Conservation (phyloP, 2,329 filamentous ascomycete genomes). For the Scortechinia acanthostroma region DNA sequence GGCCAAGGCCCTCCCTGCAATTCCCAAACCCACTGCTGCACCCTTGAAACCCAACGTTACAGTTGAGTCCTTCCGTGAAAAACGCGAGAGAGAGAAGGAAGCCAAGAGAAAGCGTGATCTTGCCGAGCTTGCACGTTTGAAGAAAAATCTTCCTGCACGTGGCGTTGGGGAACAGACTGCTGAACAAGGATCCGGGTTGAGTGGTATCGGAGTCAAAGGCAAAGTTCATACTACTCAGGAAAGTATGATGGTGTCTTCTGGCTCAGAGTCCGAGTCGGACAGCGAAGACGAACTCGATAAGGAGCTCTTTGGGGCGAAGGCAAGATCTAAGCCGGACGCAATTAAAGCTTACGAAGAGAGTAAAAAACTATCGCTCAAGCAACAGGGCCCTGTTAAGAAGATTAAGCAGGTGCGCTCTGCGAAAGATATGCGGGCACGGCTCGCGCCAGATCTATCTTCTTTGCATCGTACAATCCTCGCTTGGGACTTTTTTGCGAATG, state of each 20-base stretch:
- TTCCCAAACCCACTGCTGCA: constrained; percentile 22
- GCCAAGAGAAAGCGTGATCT: constrained; percentile 69
- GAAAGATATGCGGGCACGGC: constrained; percentile 87
- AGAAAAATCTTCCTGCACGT: constrained; percentile 50
- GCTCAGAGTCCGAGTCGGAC: constrained; percentile 60
- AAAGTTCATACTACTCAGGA: constrained; percentile 74
- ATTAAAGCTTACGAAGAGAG: constrained; percentile 39
- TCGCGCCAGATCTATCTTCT: constrained; percentile 80
- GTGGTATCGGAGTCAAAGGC: constrained; percentile 60
- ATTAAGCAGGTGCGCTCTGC: constrained; percentile 71
- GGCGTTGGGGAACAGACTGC: constrained; percentile 39
- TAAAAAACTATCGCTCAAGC: constrained; percentile 41
- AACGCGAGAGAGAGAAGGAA: constrained; percentile 68
- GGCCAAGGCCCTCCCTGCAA: constrained; percentile 16
- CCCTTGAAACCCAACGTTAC: constrained; percentile 21
- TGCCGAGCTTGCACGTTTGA: constrained; percentile 56
- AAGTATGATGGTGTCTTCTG: constrained; percentile 81
- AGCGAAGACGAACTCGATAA: constrained; percentile 43
- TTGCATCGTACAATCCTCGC: constrained; percentile 80
- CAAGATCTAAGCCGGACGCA: constrained; percentile 34
- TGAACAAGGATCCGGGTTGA: constrained; percentile 73
- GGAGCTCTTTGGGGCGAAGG: constrained; percentile 34
- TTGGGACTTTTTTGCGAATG: constrained; percentile 91
- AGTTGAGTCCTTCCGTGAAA: constrained; percentile 59
- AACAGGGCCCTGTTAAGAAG: constrained; percentile 74